phyloP scores from a whole-genome alignment of 139 green algal species.

The Chlorella sp. region DNA sequence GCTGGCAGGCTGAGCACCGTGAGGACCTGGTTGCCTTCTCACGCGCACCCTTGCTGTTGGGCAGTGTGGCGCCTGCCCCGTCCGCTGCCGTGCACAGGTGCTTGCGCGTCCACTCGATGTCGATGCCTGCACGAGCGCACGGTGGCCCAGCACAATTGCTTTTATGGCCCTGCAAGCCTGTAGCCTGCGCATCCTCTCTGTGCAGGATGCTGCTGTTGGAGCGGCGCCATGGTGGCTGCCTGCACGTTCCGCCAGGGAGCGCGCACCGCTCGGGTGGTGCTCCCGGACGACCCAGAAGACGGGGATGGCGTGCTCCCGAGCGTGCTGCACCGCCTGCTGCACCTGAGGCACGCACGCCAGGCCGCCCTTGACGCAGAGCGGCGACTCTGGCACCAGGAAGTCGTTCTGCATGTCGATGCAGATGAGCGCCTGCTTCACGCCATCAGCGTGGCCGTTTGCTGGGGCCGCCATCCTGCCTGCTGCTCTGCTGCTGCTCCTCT shows the following conservation, averaged over 20 bases:
- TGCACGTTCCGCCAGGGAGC: too few species aligned
- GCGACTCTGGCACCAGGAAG: conserved; percentile 29
- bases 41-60: conserved; percentile 21
- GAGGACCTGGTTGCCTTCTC: too few species aligned
- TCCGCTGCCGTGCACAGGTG: conserved; percentile 22
- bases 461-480: too few species aligned
- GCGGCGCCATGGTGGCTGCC: too few species aligned
- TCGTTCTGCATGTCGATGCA: conserved; percentile 45
- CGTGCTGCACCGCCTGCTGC: conserved; percentile 7
- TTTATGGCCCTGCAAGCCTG: too few species aligned
- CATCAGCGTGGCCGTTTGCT: too few species aligned
- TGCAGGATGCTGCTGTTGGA: too few species aligned
- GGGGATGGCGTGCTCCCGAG: conserved; percentile 15
- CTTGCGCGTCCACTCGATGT: conserved; percentile 47
- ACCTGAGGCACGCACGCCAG: conserved; percentile 33
- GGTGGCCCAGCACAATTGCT: too few species aligned
- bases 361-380: conserved; percentile 35
- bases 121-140: conserved; percentile 40
- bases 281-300: conserved; percentile 50
- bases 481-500: not conserved
- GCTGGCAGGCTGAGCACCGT: too few species aligned
- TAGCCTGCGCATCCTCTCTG: too few species aligned
- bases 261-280: conserved; percentile 27
- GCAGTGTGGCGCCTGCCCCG: conserved; percentile 27
- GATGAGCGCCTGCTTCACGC: not conserved